Conservation (phyloP, 352 stramenopile genomes). For the Pythium biforme region DNA sequence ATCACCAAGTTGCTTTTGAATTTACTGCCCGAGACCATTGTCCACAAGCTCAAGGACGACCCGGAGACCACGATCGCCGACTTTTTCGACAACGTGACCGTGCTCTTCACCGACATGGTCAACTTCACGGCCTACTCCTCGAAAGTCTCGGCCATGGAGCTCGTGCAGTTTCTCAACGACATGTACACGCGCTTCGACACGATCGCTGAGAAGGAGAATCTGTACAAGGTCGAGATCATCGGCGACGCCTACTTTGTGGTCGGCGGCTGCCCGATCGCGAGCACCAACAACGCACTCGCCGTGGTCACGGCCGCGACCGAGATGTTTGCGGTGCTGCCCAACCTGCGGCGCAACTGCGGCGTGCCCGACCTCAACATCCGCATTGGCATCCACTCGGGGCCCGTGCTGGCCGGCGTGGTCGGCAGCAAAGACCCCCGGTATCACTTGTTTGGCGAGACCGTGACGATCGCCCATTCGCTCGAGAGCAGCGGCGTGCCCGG, state of each 20-base stretch:
- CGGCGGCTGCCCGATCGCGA: constrained; percentile 62
- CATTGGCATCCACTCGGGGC: constrained; percentile 84
- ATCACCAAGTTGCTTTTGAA: constrained; percentile 82
- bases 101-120: constrained; percentile 87
- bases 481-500: constrained; percentile 77
- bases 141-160: constrained; percentile 78
- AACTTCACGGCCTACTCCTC: constrained; percentile 85
- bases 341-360: constrained; percentile 69
- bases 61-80: constrained; percentile 77
- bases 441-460: constrained; percentile 83
- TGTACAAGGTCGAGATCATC: constrained; percentile 92
- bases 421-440: constrained; percentile 82
- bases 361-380: constrained; percentile 81
- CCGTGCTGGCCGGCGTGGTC: constrained; percentile 80
- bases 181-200: constrained; percentile 89
- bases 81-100: constrained; percentile 83
- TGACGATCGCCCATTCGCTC: constrained; percentile 81
- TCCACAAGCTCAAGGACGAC: constrained; percentile 83
- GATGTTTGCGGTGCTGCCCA: constrained; percentile 64
- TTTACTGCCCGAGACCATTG: constrained; percentile 79
- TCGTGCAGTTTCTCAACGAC: constrained; percentile 89
- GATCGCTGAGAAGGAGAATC: constrained; percentile 78
- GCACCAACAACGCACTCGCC: constrained; percentile 58
- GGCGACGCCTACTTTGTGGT: constrained; percentile 87
- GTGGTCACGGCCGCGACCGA: constrained; percentile 75